Evolutionary conservation across 805 yeast genomes (phyloP).

Genomic region (Huiozyma naganishii): DNA sequence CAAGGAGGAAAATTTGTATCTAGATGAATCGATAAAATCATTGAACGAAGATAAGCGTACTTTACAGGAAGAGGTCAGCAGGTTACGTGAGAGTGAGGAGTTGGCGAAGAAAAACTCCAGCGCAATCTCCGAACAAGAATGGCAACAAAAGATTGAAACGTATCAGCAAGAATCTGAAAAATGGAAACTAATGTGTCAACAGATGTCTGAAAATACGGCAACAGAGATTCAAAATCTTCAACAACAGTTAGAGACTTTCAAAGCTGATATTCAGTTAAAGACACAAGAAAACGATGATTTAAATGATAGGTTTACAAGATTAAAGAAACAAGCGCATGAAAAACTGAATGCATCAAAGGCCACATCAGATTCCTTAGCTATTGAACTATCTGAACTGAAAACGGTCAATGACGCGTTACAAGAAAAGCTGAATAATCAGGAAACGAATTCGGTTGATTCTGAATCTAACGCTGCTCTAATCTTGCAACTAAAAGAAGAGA

Average conservation of each 20-base stretch:
- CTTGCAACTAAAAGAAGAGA: constrained; percentile 1
- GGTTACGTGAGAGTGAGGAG: not conserved
- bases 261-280: constrained; percentile 14
- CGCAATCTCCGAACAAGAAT: not conserved
- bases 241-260: constrained; percentile 15
- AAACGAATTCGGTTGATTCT: not conserved
- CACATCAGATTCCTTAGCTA: constrained; percentile 31
- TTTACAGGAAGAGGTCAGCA: not conserved
- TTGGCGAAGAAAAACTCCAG: not conserved
- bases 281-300: constrained; percentile 25
- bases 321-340: constrained; percentile 29
- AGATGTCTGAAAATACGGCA: constrained; percentile 7
- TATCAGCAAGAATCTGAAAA: constrained; percentile 10
- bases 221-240: constrained; percentile 12
- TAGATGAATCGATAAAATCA: not conserved
- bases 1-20: constrained; percentile 1
- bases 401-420: constrained; percentile 30
- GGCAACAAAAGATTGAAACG: constrained; percentile 9
- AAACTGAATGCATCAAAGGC: constrained; percentile 22
- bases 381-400: constrained; percentile 26
- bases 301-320: constrained; percentile 23
- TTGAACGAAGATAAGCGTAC: too few species aligned
- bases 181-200: constrained; percentile 8
- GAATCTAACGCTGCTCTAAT: constrained; percentile 5
- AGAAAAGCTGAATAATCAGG: constrained; percentile 4